Evolutionary conservation across 2,329 filamentous ascomycete species (phyloP).

Genomic region (Hawksworthiomyces lignivorus): DNA sequence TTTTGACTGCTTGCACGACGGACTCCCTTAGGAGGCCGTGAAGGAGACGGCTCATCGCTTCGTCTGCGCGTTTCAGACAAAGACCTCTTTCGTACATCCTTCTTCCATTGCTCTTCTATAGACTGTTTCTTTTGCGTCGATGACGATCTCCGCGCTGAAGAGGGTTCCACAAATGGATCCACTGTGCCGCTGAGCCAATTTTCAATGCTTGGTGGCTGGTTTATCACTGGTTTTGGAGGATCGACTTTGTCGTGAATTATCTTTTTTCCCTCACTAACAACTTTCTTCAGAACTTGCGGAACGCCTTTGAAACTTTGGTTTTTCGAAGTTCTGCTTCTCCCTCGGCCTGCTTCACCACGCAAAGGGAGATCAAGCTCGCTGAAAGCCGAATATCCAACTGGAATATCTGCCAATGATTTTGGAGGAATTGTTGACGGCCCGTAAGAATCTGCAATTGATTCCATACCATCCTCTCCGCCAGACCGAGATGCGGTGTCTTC

Average conservation of each 20-base stretch:
- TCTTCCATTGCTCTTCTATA: slow-evolving; percentile 27
- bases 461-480: slow-evolving; percentile 10
- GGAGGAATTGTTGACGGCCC: slow-evolving; percentile 35
- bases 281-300: slow-evolving; percentile 57
- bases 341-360: slow-evolving; percentile 36
- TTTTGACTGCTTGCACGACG: slow-evolving; percentile 7
- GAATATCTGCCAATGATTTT: slow-evolving; percentile 53
- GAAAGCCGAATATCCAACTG: slow-evolving; percentile 59
- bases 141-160: slow-evolving; percentile 4
- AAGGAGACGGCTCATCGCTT: not conserved
- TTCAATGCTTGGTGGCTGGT: slow-evolving; percentile 57
- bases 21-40: not conserved
- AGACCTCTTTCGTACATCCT: slow-evolving; percentile 13
- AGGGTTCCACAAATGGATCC: slow-evolving; percentile 51
- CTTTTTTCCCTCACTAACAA: slow-evolving; percentile 56
- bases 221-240: slow-evolving; percentile 41
- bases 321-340: slow-evolving; percentile 41
- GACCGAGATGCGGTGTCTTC: slow-evolving; percentile 3
- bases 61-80: slow-evolving; percentile 11
- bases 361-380: slow-evolving; percentile 53
- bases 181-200: slow-evolving; percentile 57
- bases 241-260: slow-evolving; percentile 56
- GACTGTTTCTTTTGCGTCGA: slow-evolving; percentile 25
- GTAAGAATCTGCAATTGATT: slow-evolving; percentile 29
- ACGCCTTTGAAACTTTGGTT: slow-evolving; percentile 52